Base-by-base conservation (phyloP, 1,139 yeast species). In the Yarrowia galli region DNA sequence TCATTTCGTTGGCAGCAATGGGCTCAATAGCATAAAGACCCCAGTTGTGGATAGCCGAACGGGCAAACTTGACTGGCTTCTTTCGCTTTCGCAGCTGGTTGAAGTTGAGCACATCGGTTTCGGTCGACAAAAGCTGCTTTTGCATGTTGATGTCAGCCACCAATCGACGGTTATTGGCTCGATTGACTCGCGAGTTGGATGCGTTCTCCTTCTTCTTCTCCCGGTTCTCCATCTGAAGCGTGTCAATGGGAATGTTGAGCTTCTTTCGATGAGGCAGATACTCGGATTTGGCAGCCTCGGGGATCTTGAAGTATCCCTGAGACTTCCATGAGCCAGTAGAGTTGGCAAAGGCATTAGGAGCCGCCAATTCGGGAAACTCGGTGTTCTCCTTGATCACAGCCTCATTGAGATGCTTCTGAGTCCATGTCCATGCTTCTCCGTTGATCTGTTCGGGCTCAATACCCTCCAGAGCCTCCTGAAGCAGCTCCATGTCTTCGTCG, bases 41-140 rank as follows among this genome's bases (percentile, higher is more conserved):
- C 99, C 99, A 95, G 75, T 95, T 92, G 77, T 96, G 99, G 74
- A 95, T 95, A 0, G 98, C 96, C 0, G 98, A 92, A 68, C 99
- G 82, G 0, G 98, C 98, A 82, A 93, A 93, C 20, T 96, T 89
- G 15, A 95, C 98, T 0, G 97, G 97, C 76, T 95, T 95, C 77
- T 89, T 92, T 70, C 98, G 85, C 77, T 92, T 92, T 71, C 92
- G 91, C 73, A 93, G 83, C 74, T 87, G 90, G 61, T 91, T 89
- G 78, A 92, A 83, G 68, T 91, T 88, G 72, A 91, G 79, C 7
- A 90, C 85, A 74, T 92, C 97, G 0, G 96, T 89, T 73, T 92
- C 97, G 12, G 89, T 83, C 49, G 96, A 93, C 71, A 92, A 83
- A 74, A 87, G 85, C 72, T 88, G 91, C 73, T 86, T 86, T 72